Base-by-base conservation (phyloP, 2,329 filamentous ascomycete species). In the Diaporthe sp. region DNA sequence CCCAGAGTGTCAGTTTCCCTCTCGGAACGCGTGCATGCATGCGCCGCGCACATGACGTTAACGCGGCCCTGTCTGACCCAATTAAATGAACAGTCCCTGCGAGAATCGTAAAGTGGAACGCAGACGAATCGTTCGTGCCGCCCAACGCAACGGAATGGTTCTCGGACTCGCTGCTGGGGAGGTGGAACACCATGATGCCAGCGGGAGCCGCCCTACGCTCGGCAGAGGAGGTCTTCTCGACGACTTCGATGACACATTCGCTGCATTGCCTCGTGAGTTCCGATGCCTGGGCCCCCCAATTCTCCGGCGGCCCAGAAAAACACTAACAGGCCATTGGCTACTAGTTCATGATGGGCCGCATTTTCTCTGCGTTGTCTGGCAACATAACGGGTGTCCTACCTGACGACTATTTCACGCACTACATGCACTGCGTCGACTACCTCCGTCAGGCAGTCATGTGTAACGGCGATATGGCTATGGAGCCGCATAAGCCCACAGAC, bases 121-220 rank as follows among this genome's bases (percentile, higher is more conserved):
- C 81, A 17, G 84, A 87, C 74, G 78, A 82, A 61, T 82, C 84
- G 6, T 86, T 84, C 73, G 83, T 84, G 28, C 85, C 85, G 4
- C 82, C 83, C 17, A 81, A 84, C 59, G 81, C 82, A 4, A 80
- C 82, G 12, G 83, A 83, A n/a, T 86, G 85, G 76, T 84, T 85
- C 65, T 80, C 79, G 34, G 78, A 84, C n/a, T 77, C 83, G 46
- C 82, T 83, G 0, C 76, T 86, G 42, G 80, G 78, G 7, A 81
- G 79, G 59, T 86, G 85, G 85, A 85, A 84, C 70, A 81, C 82
- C 9, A 70, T 87, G 13, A 81, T 87, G 82, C 85, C 85, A 7
- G 62, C 58, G 44, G 55, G 55, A 51, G 57, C 65, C 58, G 65
- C 75, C 28, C 59, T 62, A 12, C 72, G 72, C 17, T 72, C 53